These are phyloP conservation scores for Rhizopogon vesiculosus DNA, from an alignment of 768 basidiomycete species.

Conservation along the genomic window DNA sequence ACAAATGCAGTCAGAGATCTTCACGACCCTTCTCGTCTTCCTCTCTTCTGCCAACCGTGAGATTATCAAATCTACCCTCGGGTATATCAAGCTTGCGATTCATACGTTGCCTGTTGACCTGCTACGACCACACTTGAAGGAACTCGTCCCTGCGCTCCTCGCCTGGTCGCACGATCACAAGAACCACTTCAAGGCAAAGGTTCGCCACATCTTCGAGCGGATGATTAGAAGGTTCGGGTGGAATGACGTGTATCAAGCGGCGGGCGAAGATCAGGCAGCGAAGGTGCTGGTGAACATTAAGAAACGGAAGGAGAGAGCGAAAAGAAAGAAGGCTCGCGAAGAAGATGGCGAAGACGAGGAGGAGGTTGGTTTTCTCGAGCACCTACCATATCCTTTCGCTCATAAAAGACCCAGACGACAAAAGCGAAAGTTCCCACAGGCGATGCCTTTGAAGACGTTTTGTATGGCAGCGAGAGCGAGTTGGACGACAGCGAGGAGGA, in stretches of 20 bases:
- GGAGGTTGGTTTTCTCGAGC: conserved; percentile 28
- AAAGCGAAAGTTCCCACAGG: conserved; percentile 53
- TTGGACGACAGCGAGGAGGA: conserved; percentile 69
- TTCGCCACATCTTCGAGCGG: conserved; percentile 95
- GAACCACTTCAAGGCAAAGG: conserved; percentile 97
- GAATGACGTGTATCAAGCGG: conserved; percentile 74
- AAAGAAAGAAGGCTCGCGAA: conserved; percentile 71
- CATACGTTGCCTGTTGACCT: conserved; percentile 75
- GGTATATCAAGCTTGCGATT: conserved; percentile 90
- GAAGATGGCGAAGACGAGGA: conserved; percentile 59
- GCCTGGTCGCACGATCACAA: conserved; percentile 97
- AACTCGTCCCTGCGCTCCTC: conserved; percentile 80
- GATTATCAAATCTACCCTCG: conserved; percentile 94
- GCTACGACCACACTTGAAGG: conserved; percentile 70
- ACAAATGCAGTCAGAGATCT: conserved; percentile 76
- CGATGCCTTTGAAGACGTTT: conserved; percentile 94
- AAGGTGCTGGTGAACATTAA: conserved; percentile 94
- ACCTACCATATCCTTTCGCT: neutral
- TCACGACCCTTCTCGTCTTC: conserved; percentile 86
- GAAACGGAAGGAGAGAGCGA: conserved; percentile 91
- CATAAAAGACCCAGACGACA: conserved; percentile 29
- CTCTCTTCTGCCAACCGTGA: conserved; percentile 92
- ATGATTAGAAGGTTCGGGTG: conserved; percentile 89
- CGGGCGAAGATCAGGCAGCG: conserved; percentile 72
- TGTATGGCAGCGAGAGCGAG: conserved; percentile 96